Percentiles rank a stretch among this genome's conserved stretches.
These are phyloP conservation scores for Colletotrichum tabaci DNA, from an alignment of 2,329 filamentous ascomycete species.

Conservation along the genomic window DNA sequence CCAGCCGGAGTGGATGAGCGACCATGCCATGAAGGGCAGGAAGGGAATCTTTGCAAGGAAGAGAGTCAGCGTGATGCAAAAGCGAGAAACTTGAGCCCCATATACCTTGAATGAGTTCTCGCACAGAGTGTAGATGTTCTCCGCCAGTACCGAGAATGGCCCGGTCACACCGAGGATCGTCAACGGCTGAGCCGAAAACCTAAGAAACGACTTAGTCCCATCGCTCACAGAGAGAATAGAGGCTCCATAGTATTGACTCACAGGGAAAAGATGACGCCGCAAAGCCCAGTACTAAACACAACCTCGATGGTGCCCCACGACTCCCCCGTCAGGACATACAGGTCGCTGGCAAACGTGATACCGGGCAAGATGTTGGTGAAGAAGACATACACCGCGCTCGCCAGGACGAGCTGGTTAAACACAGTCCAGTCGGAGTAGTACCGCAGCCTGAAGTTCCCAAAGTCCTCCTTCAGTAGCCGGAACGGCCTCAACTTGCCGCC, in stretches of 20 bases:
- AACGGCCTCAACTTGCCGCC: slow-evolving; percentile 65
- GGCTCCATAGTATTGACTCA: slow-evolving; percentile 50
- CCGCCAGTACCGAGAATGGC: slow-evolving; percentile 76
- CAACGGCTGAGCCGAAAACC: slow-evolving; percentile 72
- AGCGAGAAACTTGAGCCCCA: neutral
- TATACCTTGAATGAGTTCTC: slow-evolving; percentile 66
- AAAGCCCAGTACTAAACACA: slow-evolving; percentile 76
- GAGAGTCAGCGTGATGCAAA: neutral
- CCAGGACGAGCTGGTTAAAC: slow-evolving; percentile 76
- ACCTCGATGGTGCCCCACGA: slow-evolving; percentile 79
- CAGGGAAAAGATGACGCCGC: slow-evolving; percentile 74
- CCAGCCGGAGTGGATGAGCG: slow-evolving; percentile 76
- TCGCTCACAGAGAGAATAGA: neutral
- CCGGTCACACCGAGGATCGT: slow-evolving; percentile 77
- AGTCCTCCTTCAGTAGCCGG: slow-evolving; percentile 66
- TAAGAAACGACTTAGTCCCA: slow-evolving; percentile 37
- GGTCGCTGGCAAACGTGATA: slow-evolving; percentile 77
- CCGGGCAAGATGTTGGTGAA: slow-evolving; percentile 77
- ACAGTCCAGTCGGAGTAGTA: slow-evolving; percentile 69
- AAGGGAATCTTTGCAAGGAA: slow-evolving; percentile 64
- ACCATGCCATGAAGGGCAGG: slow-evolving; percentile 78
- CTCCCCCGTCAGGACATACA: slow-evolving; percentile 73
- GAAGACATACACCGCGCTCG: slow-evolving; percentile 76
- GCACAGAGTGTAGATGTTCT: slow-evolving; percentile 75
- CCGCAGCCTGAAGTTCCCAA: slow-evolving; percentile 60